Base-by-base conservation (phyloP, 208 protist genomes). In the Trypanosoma theileri region DNA sequence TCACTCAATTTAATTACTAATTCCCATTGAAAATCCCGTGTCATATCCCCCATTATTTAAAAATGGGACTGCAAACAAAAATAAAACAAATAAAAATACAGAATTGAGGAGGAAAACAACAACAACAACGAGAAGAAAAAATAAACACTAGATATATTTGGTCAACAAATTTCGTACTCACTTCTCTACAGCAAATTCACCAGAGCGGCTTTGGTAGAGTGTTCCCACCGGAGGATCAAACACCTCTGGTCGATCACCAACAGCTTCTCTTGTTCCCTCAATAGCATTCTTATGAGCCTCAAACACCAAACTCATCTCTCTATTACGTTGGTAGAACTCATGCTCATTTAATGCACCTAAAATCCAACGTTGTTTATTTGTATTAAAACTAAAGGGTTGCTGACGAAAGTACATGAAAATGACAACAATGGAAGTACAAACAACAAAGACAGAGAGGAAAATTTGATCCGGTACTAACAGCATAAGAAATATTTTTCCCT, bases 381-480 rank as follows among this genome's bases (percentile, higher is more conserved):
- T 71, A 58, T 88, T 87, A 40, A 75, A 59, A 46, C 59, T 61
- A 67, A 86, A 89, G 13, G 82, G 83, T 59, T 85, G 75, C 53
- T 80, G 73, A 13, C 69, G 67, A 60, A 76, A 75, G 35, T 58
- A 70, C 1, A 91, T 10, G 41, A 77, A 17, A 9, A 75, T 54
- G 17, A 53, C 72, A 26, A 85, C 28, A 12, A 70, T 17, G 17
- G 62, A 21, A 31, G 68, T 28, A 45, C 66, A 67, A 28, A 74
- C 21, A 17, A 77, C 17, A 17, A 65, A 16, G 4, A 44, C 62
- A 17, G 64, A 54, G 19, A 77, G n/a, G 22, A 92, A 79, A 35
- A 90, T 66, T 68, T 95, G 90, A 68, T 95, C 90, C 3, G 87
- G 90, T 13, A 91, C 28, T 22, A 85, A 48, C 31, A 95, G 79